Evolutionary conservation across 345 rosid species (phyloP).

Genomic region (Viola odorata): DNA sequence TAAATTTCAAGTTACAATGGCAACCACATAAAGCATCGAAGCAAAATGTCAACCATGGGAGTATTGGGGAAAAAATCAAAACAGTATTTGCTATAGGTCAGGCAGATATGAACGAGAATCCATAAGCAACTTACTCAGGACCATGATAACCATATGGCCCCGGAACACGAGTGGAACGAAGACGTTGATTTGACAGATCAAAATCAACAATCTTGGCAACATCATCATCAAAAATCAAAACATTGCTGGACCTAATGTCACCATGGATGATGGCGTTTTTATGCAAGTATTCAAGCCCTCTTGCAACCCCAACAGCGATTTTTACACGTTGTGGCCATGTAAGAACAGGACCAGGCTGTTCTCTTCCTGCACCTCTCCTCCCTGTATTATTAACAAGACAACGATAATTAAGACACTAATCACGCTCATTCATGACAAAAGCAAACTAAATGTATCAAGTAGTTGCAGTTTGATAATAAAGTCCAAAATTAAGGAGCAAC

Average conservation of each 20-base stretch:
- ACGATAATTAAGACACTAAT: no score
- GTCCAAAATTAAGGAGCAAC: no score
- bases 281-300: constrained; percentile 93
- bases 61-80: no score
- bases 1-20: no score
- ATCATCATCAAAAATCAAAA: constrained; percentile 72
- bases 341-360: no score
- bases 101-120: neutral
- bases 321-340: no score
- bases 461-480: no score
- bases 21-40: neutral
- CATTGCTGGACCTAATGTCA: constrained; percentile 82
- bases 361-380: no score
- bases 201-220: constrained; percentile 91
- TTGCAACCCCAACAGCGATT: constrained; percentile 74
- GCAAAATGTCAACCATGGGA: no score
- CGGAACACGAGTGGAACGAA: constrained; percentile 88
- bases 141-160: constrained; percentile 98
- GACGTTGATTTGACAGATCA: constrained; percentile 86
- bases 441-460: no score
- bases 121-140: constrained; percentile 65
- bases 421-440: no score
- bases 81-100: neutral
- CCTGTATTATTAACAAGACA: no score
- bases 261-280: constrained; percentile 83